Evolutionary conservation across 257 asterid genomes (phyloP).

Genomic region (Scutellaria barbata): DNA sequence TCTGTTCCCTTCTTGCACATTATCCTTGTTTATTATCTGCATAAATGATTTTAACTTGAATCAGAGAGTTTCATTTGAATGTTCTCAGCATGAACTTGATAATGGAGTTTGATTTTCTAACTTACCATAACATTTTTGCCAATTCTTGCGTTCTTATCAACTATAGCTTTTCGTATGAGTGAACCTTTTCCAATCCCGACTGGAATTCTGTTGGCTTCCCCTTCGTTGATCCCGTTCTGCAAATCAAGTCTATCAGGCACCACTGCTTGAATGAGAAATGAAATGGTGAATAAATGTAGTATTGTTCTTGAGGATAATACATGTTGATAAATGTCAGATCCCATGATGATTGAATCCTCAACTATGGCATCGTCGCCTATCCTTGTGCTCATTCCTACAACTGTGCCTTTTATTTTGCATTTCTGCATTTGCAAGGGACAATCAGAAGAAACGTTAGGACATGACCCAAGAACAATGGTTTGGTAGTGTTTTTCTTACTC

Average conservation of each 20-base stretch:
- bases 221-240: constrained; percentile 47
- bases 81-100: neutral
- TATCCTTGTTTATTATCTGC: constrained; percentile 79
- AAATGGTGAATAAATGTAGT: neutral
- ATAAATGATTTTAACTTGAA: neutral
- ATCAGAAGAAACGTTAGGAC: neutral
- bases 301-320: constrained; percentile 40
- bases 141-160: constrained; percentile 82
- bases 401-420: constrained; percentile 76
- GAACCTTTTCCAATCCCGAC: constrained; percentile 83
- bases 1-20: constrained; percentile 65
- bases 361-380: constrained; percentile 62
- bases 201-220: constrained; percentile 48
- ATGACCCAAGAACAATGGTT: neutral
- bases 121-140: constrained; percentile 85
- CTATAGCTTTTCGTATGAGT: constrained; percentile 62
- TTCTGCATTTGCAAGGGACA: constrained; percentile 49
- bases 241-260: constrained; percentile 27
- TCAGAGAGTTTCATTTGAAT: neutral
- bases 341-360: constrained; percentile 85
- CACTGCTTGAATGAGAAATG: neutral
- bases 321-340: constrained; percentile 69
- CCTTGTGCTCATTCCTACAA: constrained; percentile 78
- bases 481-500: constrained; percentile 48
- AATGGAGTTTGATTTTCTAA: neutral